These are phyloP conservation scores for Pelomyxa schiedti DNA, from an alignment of 78 protist species.

Conservation along the genomic window DNA sequence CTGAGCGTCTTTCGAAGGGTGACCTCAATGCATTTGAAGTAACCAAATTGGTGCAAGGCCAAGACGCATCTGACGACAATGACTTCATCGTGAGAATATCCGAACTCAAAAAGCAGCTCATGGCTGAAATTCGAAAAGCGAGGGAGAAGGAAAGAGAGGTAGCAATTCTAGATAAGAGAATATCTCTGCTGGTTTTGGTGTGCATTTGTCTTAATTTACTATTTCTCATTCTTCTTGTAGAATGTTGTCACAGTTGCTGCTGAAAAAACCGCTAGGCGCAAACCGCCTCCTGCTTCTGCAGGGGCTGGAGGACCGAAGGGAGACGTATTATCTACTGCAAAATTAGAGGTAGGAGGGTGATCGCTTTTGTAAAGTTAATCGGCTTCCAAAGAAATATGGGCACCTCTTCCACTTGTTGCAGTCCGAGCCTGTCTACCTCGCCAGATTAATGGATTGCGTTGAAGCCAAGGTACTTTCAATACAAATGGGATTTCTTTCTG, in stretches of 20 bases:
- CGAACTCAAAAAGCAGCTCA: slow-evolving; percentile 52
- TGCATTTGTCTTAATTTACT: too few relatives aligned
- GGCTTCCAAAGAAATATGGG: slow-evolving; percentile 42
- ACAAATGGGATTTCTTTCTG: too few relatives aligned
- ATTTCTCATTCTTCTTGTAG: too few relatives aligned
- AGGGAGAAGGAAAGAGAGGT: slow-evolving; percentile 55
- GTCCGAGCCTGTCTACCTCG: slow-evolving; percentile 74
- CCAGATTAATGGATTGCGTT: slow-evolving; percentile 39
- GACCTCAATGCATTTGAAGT: slow-evolving; percentile 39
- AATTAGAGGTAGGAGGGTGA: background rate
- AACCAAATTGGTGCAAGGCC: slow-evolving; percentile 27
- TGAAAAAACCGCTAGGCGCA: too few relatives aligned
- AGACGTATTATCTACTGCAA: background rate
- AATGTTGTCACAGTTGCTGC: too few relatives aligned
- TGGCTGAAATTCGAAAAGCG: slow-evolving; percentile 53
- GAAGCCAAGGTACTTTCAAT: too few relatives aligned
- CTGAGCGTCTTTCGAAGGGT: slow-evolving; percentile 51
- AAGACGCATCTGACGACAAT: slow-evolving; percentile 18
- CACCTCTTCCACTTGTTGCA: slow-evolving; percentile 64
- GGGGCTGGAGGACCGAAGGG: slow-evolving; percentile 51
- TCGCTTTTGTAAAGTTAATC: too few relatives aligned
- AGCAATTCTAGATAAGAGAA: slow-evolving; percentile 59
- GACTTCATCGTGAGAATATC: slow-evolving; percentile 34
- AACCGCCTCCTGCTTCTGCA: too few relatives aligned
- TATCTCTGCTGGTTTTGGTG: slow-evolving; percentile 58